These are phyloP conservation scores for Chaetomiaceae sp. DNA, from an alignment of 2,329 filamentous ascomycete species.

Conservation along the genomic window DNA sequence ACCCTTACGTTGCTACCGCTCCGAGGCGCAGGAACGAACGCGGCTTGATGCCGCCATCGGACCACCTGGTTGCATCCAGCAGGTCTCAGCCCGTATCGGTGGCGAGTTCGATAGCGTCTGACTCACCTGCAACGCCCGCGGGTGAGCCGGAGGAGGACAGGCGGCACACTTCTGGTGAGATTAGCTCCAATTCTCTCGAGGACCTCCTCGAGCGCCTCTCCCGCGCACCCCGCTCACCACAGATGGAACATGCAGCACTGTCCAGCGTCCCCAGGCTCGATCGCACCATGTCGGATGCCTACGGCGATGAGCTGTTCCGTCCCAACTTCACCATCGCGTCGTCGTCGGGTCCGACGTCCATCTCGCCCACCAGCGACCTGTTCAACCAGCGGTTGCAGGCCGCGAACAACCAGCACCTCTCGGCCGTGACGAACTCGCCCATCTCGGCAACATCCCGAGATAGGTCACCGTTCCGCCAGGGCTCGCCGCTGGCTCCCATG, in stretches of 20 bases:
- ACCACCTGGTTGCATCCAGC: conserved; percentile 36
- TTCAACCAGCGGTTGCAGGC: conserved; percentile 73
- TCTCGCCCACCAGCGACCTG: conserved; percentile 52
- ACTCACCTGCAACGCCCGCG: conserved; percentile 54
- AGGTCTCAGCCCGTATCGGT: conserved; percentile 50
- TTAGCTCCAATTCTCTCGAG: conserved; percentile 14
- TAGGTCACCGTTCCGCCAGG: conserved; percentile 74
- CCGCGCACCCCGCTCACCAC: conserved; percentile 61
- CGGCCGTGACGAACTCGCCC: conserved; percentile 46
- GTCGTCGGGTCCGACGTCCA: conserved; percentile 42
- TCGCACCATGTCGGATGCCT: conserved; percentile 79
- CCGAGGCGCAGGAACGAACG: conserved; percentile 37
- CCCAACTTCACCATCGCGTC: conserved; percentile 41
- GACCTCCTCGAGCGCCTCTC: conserved; percentile 6
- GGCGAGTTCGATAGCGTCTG: conserved; percentile 51
- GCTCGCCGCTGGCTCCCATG: conserved; percentile 53
- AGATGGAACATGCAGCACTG: conserved; percentile 47
- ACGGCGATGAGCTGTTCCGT: conserved; percentile 58
- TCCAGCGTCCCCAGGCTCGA: conserved; percentile 67
- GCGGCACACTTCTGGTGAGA: conserved; percentile 51
- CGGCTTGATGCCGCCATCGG: conserved; percentile 40
- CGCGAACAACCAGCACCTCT: conserved; percentile 67
- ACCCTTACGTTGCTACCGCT: conserved; percentile 35
- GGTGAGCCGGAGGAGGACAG: conserved; percentile 44
- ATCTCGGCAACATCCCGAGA: conserved; percentile 50